A percentile compares a stretch with the other conserved stretches of the same genome.
phyloP scores from a whole-genome alignment of 306 rosid species.

The Casuarina equisetifolia region DNA sequence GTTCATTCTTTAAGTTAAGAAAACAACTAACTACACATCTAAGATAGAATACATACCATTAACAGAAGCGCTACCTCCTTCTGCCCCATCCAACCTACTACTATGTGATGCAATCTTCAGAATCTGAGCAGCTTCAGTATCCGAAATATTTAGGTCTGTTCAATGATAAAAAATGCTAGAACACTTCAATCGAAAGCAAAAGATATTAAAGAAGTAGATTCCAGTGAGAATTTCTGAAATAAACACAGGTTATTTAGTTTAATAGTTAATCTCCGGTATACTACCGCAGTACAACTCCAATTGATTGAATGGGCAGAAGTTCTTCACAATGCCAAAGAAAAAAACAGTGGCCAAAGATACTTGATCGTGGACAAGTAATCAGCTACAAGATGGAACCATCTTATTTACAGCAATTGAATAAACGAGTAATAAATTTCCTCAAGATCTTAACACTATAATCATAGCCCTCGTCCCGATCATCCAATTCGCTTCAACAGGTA shows the following conservation, averaged over 20 bases:
- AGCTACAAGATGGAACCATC: neutral
- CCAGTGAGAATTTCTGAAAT: neutral
- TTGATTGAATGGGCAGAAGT: too few species aligned
- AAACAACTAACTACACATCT: slow-evolving; percentile 7
- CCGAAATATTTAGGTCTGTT: slow-evolving; percentile 62
- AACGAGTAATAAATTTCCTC: neutral
- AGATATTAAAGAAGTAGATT: neutral
- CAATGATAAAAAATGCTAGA: slow-evolving; percentile 21
- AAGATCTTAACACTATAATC: too few species aligned
- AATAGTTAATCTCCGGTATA: too few species aligned
- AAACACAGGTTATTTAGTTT: too few species aligned
- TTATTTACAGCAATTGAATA: neutral
- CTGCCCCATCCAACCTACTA: slow-evolving; percentile 47
- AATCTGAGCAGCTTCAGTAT: slow-evolving; percentile 71
- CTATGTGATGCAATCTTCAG: slow-evolving; percentile 51
- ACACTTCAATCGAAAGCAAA: neutral
- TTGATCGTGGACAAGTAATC: neutral
- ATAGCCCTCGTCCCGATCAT: too few species aligned
- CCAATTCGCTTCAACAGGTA: too few species aligned
- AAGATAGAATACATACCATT: slow-evolving; percentile 50
- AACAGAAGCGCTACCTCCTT: slow-evolving; percentile 33
- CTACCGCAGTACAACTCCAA: too few species aligned
- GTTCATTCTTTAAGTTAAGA: neutral
- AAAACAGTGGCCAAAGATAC: too few species aligned
- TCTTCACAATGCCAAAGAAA: too few species aligned